phyloP scores from a whole-genome alignment of 2,329 filamentous ascomycete genomes.

The Aspergillus glaucus region DNA sequence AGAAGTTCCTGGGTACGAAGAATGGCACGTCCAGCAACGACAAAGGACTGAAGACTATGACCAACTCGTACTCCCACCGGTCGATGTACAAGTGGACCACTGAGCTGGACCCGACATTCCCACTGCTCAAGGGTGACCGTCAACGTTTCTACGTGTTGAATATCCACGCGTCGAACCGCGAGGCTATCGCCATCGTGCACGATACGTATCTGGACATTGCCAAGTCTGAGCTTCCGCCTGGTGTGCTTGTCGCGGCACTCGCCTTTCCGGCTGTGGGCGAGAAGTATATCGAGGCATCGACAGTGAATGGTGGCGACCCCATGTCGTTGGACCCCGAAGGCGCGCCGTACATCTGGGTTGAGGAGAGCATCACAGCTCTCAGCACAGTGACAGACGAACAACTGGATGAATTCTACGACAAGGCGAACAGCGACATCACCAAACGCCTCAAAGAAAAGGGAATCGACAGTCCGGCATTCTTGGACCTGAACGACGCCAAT shows the following conservation, averaged over 20 bases:
- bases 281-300: slow-evolving; percentile 2
- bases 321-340: slow-evolving; percentile 1
- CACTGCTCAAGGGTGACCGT: neutral
- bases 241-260: neutral
- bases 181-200: neutral
- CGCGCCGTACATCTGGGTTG: slow-evolving; percentile 5
- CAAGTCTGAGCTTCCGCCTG: neutral
- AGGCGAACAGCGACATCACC: slow-evolving; percentile 1
- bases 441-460: slow-evolving; percentile 1
- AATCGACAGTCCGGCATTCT: neutral
- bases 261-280: slow-evolving; percentile 3
- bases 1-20: neutral
- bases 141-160: neutral
- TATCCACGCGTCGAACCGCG: neutral
- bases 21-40: neutral
- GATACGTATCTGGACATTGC: neutral
- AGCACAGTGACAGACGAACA: slow-evolving; percentile 1
- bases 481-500: slow-evolving; percentile 35
- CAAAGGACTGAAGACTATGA: neutral
- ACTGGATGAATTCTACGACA: slow-evolving; percentile 4
- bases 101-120: neutral
- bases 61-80: neutral
- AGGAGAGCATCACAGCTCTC: slow-evolving; percentile 2
- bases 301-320: slow-evolving; percentile 3
- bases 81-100: neutral